Conservation (phyloP, 768 basidiomycete genomes). For the Lentinus brumalis region DNA sequence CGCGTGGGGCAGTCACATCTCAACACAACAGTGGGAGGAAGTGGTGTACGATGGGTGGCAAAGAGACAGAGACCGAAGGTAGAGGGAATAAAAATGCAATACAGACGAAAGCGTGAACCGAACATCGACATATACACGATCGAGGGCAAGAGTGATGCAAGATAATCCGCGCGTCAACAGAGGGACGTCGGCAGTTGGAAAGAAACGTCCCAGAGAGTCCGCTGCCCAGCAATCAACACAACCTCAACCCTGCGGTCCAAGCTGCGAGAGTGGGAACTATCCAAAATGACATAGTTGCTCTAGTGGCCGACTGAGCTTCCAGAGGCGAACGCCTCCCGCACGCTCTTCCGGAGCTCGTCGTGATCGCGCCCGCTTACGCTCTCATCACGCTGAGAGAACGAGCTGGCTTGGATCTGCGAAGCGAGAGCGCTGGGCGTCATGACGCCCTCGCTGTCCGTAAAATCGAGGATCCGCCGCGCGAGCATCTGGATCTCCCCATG, state of each 20-base stretch:
- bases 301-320: conserved; percentile 53
- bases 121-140: neutral
- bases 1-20: neutral
- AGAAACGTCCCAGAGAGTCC: conserved; percentile 17
- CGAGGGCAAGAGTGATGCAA: conserved; percentile 5
- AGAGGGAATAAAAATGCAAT: conserved; percentile 16
- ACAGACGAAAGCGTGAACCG: conserved; percentile 12
- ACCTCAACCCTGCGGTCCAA: neutral
- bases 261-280: neutral
- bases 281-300: neutral
- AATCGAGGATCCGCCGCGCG: conserved; percentile 81
- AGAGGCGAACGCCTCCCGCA: conserved; percentile 74
- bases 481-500: conserved; percentile 90
- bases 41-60: neutral
- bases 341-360: conserved; percentile 79
- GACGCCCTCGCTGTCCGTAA: conserved; percentile 67
- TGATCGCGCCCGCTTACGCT: conserved; percentile 57
- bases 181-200: neutral
- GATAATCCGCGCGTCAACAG: conserved; percentile 4
- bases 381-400: conserved; percentile 63
- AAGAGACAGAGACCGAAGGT: neutral
- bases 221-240: conserved; percentile 14
- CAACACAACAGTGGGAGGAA: neutral
- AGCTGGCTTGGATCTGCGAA: conserved; percentile 70
- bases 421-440: conserved; percentile 61